phyloP scores from a whole-genome alignment of 306 rosid species.

The Vigna mungo region DNA sequence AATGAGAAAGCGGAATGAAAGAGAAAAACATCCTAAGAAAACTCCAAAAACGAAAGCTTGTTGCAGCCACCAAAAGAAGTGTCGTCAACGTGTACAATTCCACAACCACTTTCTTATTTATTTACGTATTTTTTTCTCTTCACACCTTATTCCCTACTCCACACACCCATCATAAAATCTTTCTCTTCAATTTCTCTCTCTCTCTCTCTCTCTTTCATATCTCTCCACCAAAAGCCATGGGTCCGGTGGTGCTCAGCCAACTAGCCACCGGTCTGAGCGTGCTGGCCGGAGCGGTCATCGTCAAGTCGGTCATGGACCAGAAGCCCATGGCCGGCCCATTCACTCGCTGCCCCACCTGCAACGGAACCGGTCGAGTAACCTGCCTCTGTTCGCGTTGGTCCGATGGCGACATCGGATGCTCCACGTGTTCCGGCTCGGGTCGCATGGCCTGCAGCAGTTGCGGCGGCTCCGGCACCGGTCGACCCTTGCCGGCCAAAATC shows the following conservation, averaged over 20 bases:
- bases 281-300: conserved; percentile 82
- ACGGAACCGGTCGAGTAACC: conserved; percentile 83
- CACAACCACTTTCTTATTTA: conserved; percentile 57
- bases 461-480: conserved; percentile 89
- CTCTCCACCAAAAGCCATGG: conserved; percentile 31
- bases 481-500: conserved; percentile 75
- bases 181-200: neutral
- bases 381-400: conserved; percentile 96
- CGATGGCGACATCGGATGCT: conserved; percentile 82
- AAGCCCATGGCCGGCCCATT: conserved; percentile 89
- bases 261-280: conserved; percentile 89
- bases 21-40: conserved; percentile 40
- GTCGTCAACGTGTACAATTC: conserved; percentile 71
- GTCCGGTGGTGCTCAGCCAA: conserved; percentile 76
- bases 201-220: neutral
- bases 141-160: conserved; percentile 10
- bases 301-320: conserved; percentile 79
- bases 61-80: conserved; percentile 55
- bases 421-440: conserved; percentile 88
- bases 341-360: conserved; percentile 78
- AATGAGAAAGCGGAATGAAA: neutral
- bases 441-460: conserved; percentile 79
- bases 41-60: conserved; percentile 41
- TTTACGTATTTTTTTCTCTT: neutral
- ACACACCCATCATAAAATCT: neutral